Percentiles rank a stretch among this genome's conserved stretches.
phyloP scores from a whole-genome alignment of 2,329 filamentous ascomycete genomes.

The Aspergillus unguis region DNA sequence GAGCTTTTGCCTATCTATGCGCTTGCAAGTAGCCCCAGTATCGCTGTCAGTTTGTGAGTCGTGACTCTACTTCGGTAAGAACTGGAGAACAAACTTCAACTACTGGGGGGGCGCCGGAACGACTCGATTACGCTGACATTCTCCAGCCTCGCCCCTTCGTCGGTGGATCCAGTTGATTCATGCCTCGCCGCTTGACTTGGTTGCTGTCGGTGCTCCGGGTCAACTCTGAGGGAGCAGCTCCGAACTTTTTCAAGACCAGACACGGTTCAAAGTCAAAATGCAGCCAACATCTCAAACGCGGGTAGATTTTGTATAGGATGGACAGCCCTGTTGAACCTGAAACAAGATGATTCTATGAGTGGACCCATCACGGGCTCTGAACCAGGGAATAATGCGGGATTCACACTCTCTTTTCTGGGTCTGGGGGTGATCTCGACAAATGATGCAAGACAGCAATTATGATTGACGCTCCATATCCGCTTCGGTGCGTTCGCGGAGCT shows the following conservation, averaged over 20 bases:
- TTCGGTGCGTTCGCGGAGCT: not conserved
- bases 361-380: not conserved
- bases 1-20: too few relatives aligned
- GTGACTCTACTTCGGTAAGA: not conserved
- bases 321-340: not conserved
- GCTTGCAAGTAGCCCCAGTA: too few relatives aligned
- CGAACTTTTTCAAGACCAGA: not conserved
- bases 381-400: not conserved
- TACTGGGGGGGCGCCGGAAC: not conserved
- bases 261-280: too few relatives aligned
- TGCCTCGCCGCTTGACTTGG: not conserved
- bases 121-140: not conserved
- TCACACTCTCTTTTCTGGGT: not conserved
- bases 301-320: not conserved
- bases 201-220: not conserved
- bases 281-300: too few relatives aligned
- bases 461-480: not conserved
- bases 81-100: slow-evolving; percentile 7
- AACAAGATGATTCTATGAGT: not conserved
- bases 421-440: not conserved
- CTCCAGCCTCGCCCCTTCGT: not conserved
- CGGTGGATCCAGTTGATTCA: not conserved
- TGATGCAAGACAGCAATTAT: not conserved
- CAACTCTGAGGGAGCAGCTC: not conserved
- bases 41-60: not conserved